Base-by-base conservation (phyloP, 352 stramenopile genomes). In the Pythium utonaiense region DNA sequence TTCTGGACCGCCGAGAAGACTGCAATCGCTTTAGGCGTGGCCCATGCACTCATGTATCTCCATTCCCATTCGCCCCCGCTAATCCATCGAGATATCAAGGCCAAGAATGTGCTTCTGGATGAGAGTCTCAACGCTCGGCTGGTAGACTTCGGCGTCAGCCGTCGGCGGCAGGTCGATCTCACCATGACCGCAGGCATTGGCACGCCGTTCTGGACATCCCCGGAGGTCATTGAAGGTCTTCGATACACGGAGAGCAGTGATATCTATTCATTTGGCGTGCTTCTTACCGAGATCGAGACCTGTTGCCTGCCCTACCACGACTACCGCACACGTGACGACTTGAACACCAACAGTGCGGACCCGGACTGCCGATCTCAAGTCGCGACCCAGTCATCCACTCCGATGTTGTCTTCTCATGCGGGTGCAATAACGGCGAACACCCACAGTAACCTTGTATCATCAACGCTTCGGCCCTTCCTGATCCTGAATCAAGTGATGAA, bases 111-210 rank as follows among this genome's bases (percentile, higher is more conserved):
- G 42, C 44, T 67, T 19, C 33, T 67, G 13, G 66, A 74, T 36
- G 67, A 62, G 27, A 27, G 53, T 17, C 61, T 78, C 4, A 53
- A 65, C 21, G 62, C 71, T 9, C 76, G 77, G 36, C 44, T 84
- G 8, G 74, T 79, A 41, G 75, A 84, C 61, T 81, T 84, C 40
- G 75, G 75, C 3, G 58, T 73, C 2, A 60, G 60, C 22, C 22
- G 33, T 2, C 33, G 21, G 13, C 52, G 52, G 3, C 24, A 64
- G 56, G 3, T 54, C 36, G 52, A 74, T 33, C 4, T 25, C 0
- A 67, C 61, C 0, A 62, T 67, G 53, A 67, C 61, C 0, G 30
- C 45, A 17, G 61, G 61, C 17, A 55, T 67, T 48, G 61, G 61
- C 19, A 63, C 61, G 5, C 38, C 34, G 7, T 55, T 59, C 51